phyloP scores from a whole-genome alignment of 2,329 filamentous ascomycete species.

The Pseudogymnoascus sp. region DNA sequence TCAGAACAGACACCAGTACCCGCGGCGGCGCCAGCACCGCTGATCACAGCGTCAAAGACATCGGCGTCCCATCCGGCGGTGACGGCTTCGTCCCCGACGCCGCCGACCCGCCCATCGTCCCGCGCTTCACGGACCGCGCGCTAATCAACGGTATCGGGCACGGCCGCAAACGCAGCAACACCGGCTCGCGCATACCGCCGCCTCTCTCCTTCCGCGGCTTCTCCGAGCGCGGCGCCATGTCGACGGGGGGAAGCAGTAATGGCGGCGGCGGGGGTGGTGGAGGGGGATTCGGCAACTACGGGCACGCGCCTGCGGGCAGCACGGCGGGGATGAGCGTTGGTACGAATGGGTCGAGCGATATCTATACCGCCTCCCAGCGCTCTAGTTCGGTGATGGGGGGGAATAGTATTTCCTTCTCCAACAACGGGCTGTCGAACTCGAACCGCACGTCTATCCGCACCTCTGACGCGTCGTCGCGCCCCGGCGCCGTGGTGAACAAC shows the following conservation, averaged over 20 bases:
- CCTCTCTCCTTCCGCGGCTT: constrained; percentile 72
- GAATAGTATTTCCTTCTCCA: constrained; percentile 25
- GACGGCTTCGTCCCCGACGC: constrained; percentile 36
- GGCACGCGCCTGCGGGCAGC: constrained; percentile 39
- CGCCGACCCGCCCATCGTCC: constrained; percentile 64
- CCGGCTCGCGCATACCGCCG: constrained; percentile 63
- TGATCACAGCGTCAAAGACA: constrained; percentile 12
- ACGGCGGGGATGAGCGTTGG: constrained; percentile 48
- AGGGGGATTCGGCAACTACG: constrained; percentile 25
- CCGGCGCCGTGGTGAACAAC: constrained; percentile 27
- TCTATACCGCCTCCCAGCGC: constrained; percentile 45
- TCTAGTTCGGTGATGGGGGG: constrained; percentile 34
- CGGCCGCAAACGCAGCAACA: constrained; percentile 81
- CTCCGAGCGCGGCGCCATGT: constrained; percentile 38
- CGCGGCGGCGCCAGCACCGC: neutral
- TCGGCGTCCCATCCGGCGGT: constrained; percentile 13
- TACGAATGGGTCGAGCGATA: constrained; percentile 53
- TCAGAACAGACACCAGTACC: neutral
- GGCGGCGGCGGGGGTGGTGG: neutral
- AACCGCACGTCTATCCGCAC: constrained; percentile 26
- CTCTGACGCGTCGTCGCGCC: constrained; percentile 24
- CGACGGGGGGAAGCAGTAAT: constrained; percentile 20
- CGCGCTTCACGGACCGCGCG: constrained; percentile 53
- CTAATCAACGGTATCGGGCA: constrained; percentile 38
- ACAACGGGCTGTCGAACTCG: constrained; percentile 38